Evolutionary conservation across 2,329 filamentous ascomycete genomes (phyloP).

Genomic region (Ophiostoma sp.): DNA sequence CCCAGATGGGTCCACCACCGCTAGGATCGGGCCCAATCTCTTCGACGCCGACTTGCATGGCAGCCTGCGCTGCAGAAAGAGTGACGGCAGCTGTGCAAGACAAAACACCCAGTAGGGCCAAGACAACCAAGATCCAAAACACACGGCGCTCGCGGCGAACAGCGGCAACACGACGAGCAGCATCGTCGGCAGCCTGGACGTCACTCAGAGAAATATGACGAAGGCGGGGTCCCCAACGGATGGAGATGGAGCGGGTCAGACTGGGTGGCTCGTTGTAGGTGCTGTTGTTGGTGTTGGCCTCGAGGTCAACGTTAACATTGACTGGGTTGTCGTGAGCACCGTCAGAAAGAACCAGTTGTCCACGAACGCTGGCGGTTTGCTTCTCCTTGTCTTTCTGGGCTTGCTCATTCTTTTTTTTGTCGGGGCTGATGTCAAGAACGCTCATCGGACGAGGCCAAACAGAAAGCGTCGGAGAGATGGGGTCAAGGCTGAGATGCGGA

Average conservation of each 20-base stretch:
- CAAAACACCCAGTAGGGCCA: slow-evolving; percentile 13
- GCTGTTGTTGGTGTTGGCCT: neutral
- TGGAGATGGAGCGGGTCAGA: slow-evolving; percentile 22
- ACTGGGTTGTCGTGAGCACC: neutral
- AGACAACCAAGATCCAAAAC: slow-evolving; percentile 22
- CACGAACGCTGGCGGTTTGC: neutral
- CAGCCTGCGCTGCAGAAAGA: slow-evolving; percentile 22
- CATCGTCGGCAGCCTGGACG: slow-evolving; percentile 26
- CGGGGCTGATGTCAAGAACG: neutral
- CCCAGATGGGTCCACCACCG: slow-evolving; percentile 16
- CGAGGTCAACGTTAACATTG: neutral
- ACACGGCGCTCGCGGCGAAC: slow-evolving; percentile 23
- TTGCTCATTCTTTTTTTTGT: neutral
- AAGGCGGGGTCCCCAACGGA: slow-evolving; percentile 25
- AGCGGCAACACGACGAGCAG: slow-evolving; percentile 7
- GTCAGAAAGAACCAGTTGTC: neutral
- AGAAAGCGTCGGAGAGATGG: slow-evolving; percentile 7
- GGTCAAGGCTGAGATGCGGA: neutral
- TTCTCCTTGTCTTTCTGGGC: neutral
- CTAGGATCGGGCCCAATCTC: neutral
- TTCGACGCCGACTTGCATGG: slow-evolving; percentile 14
- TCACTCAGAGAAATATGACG: slow-evolving; percentile 23
- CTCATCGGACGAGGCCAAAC: slow-evolving; percentile 19
- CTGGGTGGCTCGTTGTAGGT: slow-evolving; percentile 16
- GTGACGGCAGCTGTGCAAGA: slow-evolving; percentile 27